Base-by-base conservation (phyloP, 2,329 filamentous ascomycete species). In the Xylariales sp. region DNA sequence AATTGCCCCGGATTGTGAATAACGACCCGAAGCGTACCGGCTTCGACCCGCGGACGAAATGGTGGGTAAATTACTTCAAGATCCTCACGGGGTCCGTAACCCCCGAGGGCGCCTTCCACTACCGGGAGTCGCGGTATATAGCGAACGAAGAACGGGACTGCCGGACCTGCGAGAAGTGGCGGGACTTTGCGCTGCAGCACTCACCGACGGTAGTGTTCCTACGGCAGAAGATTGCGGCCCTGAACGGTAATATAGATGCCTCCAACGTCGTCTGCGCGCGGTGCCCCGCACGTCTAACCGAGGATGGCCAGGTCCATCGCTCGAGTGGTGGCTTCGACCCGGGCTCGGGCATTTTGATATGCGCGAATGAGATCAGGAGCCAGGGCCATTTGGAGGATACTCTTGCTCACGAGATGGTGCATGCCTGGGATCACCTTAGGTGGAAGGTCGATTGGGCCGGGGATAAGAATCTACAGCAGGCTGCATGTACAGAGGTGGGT, bases 371-470 rank as follows among this genome's bases (percentile, higher is more conserved):
- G 81, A 88, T 98, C 77, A 85, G 91, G 67, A 90, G 93, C 77
- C 84, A 89, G 65, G 90, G 90, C 39, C 93, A 97, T 78, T 80
- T 97, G 73, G 96, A 99, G 82, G 96, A 99, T 79, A 97, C 94
- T 10, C 84, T 99, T 76, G 91, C 94, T 34, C 96, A 99, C 80
- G 96, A 99, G 83, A 97, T 99, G 93, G 92, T 99, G 61, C 96
- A 99, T 80, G 94, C 94, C 0, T 98, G 94, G 85, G 96, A 99
- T 79, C 92, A 97, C 79, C 78, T 98, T 74, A 84, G 95, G 71
- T 99, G 93, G 84, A 96, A 97, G 81, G 90, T 97, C 52, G 91
- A 98, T 77, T 93, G 92, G 83, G 80, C 83, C n/a, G 88, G 85
- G 4, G 84, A 86, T 74, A 92, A 83, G 83, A 84, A 93, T 78